Conservation (phyloP, 805 yeast species). For the Hemisphaericaspora nanyangensis region DNA sequence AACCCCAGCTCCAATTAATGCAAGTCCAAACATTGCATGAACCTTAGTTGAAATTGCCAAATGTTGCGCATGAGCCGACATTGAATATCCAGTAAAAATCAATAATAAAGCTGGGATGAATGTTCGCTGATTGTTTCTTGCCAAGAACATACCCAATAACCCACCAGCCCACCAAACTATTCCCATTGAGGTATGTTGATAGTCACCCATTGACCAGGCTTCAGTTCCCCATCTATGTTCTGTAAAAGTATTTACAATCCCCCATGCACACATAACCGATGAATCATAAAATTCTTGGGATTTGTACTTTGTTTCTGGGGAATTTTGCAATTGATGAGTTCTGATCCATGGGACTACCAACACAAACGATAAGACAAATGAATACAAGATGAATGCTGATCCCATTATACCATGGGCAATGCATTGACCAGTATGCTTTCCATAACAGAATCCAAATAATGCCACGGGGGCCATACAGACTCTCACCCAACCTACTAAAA, state of each 20-base stretch:
- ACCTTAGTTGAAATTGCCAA: conserved; percentile 78
- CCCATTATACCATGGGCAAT: conserved; percentile 98
- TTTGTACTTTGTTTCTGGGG: conserved; percentile 14
- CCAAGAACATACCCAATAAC: conserved; percentile 71
- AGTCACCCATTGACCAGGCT: conserved; percentile 88
- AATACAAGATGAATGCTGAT: conserved; percentile 76
- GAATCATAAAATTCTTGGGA: conserved; percentile 89
- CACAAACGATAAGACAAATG: conserved; percentile 63
- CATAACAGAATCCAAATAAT: conserved; percentile 83
- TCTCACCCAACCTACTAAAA: conserved; percentile 72
- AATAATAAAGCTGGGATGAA: conserved; percentile 79
- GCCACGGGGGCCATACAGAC: conserved; percentile 80
- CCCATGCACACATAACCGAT: conserved; percentile 79
- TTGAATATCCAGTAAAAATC: conserved; percentile 89
- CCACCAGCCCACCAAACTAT: conserved; percentile 97
- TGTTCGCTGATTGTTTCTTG: conserved; percentile 58
- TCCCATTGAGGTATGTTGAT: conserved; percentile 95
- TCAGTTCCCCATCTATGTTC: conserved; percentile 94
- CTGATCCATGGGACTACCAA: conserved; percentile 75
- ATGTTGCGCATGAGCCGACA: conserved; percentile 85
- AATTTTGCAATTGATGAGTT: conserved; percentile 28
- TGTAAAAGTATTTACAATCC: conserved; percentile 89
- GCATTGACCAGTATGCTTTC: conserved; percentile 85
- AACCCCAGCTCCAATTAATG: conserved; percentile 74
- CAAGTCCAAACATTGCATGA: conserved; percentile 81